Conservation (phyloP, 208 protist species). For the Endotrypanum monterogeii region DNA sequence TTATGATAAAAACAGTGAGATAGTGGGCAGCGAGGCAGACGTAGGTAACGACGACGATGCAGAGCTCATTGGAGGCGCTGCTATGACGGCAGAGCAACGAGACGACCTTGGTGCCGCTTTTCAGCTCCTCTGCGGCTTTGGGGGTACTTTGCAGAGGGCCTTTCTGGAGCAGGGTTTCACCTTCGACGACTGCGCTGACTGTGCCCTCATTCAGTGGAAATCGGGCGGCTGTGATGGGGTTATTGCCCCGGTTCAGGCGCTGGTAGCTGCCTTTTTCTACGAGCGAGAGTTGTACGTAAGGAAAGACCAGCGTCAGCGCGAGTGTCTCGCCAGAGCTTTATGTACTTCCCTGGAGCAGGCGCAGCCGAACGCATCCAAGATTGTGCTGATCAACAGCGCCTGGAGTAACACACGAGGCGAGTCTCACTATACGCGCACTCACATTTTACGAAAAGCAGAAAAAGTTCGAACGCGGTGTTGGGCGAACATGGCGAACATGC, state of each 20-base stretch:
- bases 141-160: constrained; percentile 17
- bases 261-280: constrained; percentile 67
- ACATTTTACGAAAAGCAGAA: constrained; percentile 17
- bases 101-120: constrained; percentile 38
- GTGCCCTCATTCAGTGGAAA: constrained; percentile 66
- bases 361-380: constrained; percentile 52
- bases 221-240: constrained; percentile 57
- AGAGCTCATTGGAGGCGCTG: constrained; percentile 10
- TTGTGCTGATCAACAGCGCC: constrained; percentile 65
- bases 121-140: constrained; percentile 46
- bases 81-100: constrained; percentile 29
- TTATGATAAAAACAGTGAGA: not conserved
- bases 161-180: constrained; percentile 74
- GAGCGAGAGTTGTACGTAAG: constrained; percentile 58
- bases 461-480: constrained; percentile 27
- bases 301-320: constrained; percentile 47
- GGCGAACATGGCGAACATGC: constrained; percentile 34
- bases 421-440: constrained; percentile 15
- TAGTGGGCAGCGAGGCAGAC: not conserved
- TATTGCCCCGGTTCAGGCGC: constrained; percentile 71
- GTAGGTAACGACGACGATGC: constrained; percentile 13
- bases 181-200: constrained; percentile 66
- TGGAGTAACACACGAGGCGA: constrained; percentile 16
- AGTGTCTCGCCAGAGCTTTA: constrained; percentile 59
- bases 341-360: constrained; percentile 52